Percentiles rank a stretch among this genome's conserved stretches.
These are phyloP conservation scores for Trametes meyenii DNA, from an alignment of 768 basidiomycete species.

Conservation along the genomic window DNA sequence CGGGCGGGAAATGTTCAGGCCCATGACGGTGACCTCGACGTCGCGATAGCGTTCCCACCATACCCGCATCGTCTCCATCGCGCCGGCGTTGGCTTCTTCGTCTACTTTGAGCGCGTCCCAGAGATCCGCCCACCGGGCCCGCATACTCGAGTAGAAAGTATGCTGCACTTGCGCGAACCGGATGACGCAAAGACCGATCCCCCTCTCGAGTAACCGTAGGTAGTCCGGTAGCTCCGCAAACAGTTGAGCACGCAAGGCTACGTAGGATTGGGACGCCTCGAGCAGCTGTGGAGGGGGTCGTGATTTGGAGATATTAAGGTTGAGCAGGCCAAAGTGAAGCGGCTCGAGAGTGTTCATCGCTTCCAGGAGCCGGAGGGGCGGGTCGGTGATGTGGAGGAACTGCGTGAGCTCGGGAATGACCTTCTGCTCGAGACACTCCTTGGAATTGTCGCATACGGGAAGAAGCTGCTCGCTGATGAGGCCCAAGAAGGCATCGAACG, in stretches of 20 bases:
- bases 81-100: constrained; percentile 54
- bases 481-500: constrained; percentile 57
- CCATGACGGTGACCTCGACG: constrained; percentile 53
- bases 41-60: constrained; percentile 74
- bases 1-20: constrained; percentile 41
- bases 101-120: constrained; percentile 63
- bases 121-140: constrained; percentile 73
- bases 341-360: constrained; percentile 76
- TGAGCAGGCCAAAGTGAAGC: constrained; percentile 69
- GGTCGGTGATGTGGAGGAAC: constrained; percentile 59
- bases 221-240: constrained; percentile 71
- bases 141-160: constrained; percentile 60
- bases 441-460: constrained; percentile 46
- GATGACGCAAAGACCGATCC: constrained; percentile 53
- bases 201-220: constrained; percentile 58
- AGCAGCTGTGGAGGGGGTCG: constrained; percentile 69
- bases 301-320: constrained; percentile 64
- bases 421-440: constrained; percentile 49
- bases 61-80: constrained; percentile 68
- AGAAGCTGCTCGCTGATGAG: constrained; percentile 22
- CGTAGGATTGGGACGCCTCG: constrained; percentile 75
- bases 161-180: constrained; percentile 61
- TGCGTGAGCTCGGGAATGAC: constrained; percentile 61
- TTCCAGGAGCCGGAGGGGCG: constrained; percentile 66
- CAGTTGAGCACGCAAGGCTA: constrained; percentile 75